Conservation (phyloP, 169 alveolate genomes). For the Babesia sp. region DNA sequence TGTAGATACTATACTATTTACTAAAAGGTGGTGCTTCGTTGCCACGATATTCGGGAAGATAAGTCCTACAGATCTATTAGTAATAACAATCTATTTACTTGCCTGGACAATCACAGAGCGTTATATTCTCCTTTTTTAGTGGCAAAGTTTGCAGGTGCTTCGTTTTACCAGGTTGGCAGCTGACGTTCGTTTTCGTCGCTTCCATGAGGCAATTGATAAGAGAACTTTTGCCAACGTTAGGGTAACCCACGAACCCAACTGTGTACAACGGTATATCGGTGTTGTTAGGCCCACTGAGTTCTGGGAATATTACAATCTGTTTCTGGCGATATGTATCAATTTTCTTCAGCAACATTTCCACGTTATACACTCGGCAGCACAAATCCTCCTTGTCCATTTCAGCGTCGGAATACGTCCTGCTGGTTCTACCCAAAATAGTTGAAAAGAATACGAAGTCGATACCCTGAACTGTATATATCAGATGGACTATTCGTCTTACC, state of each 20-base stretch:
- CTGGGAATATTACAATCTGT: conserved; percentile 24
- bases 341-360: conserved; percentile 60
- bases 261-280: conserved; percentile 65
- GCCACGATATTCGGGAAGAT: conserved; percentile 96
- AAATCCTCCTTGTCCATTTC: conserved; percentile 11
- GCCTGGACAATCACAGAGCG: conserved; percentile 96
- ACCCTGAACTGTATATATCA: conserved; percentile 18
- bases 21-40: conserved; percentile 93
- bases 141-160: conserved; percentile 94
- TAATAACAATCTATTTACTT: not conserved
- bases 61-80: conserved; percentile 82
- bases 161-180: conserved; percentile 97
- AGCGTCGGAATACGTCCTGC: not conserved
- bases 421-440: conserved; percentile 72
- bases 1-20: conserved; percentile 95
- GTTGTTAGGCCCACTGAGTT: not conserved
- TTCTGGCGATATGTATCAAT: conserved; percentile 50
- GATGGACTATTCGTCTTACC: not conserved
- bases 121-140: conserved; percentile 76
- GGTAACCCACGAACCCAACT: conserved; percentile 98
- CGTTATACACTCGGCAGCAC: conserved; percentile 57
- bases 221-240: conserved; percentile 99
- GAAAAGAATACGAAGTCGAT: conserved; percentile 90
- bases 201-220: conserved; percentile 95
- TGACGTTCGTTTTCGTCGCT: conserved; percentile 92